These are phyloP conservation scores for Polysphondylium violaceum DNA, from an alignment of 78 protist genomes.

Conservation along the genomic window DNA sequence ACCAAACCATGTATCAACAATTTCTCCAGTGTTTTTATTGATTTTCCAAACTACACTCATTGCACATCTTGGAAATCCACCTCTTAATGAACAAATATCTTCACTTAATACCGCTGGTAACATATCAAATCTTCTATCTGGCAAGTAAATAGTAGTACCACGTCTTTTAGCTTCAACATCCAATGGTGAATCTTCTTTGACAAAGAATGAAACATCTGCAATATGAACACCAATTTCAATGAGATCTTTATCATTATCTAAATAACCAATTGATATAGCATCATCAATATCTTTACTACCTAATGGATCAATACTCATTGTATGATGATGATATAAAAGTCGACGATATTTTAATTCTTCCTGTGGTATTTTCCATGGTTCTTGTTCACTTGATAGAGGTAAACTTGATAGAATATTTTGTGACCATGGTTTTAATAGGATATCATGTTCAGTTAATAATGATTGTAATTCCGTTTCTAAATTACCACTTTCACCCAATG, in stretches of 20 bases:
- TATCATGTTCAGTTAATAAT: constrained; percentile 79
- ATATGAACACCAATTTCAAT: constrained; percentile 95
- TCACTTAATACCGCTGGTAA: constrained; percentile 83
- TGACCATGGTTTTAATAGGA: constrained; percentile 52
- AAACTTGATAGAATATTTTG: neutral
- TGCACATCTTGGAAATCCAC: constrained; percentile 71
- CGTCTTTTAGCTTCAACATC: constrained; percentile 89
- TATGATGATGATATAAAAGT: constrained; percentile 54
- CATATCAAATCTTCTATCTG: constrained; percentile 91
- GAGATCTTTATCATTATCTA: neutral
- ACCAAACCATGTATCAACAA: constrained; percentile 75
- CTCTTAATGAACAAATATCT: constrained; percentile 84
- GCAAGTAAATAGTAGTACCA: constrained; percentile 92
- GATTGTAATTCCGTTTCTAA: constrained; percentile 73
- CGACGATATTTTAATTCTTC: constrained; percentile 12
- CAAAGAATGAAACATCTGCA: constrained; percentile 95
- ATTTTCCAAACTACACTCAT: constrained; percentile 67
- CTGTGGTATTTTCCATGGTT: constrained; percentile 26
- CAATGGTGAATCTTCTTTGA: constrained; percentile 69
- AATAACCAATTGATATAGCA: constrained; percentile 88
- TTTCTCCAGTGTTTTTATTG: neutral
- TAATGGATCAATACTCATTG: constrained; percentile 87
- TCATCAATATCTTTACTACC: constrained; percentile 99
- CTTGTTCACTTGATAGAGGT: constrained; percentile 15
- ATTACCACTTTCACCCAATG: constrained; percentile 79